phyloP scores from a whole-genome alignment of 2,329 filamentous ascomycete species.

The Pseudogymnoascus destructans region DNA sequence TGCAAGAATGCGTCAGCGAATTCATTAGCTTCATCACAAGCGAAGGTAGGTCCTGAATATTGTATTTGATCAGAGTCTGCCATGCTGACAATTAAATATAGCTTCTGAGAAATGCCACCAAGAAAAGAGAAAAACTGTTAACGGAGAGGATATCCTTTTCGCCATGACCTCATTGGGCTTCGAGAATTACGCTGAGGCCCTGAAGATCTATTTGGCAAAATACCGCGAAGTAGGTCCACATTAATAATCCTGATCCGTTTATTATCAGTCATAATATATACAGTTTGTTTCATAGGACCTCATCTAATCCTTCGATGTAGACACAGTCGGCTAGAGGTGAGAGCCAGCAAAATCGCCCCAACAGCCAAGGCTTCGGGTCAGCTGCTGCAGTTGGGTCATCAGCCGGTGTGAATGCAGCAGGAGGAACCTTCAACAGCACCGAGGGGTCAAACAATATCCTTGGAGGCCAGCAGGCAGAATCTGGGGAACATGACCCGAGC shows the following conservation, averaged over 20 bases:
- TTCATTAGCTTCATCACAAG: conserved; percentile 99
- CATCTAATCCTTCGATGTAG: conserved; percentile 33
- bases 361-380: conserved; percentile 39
- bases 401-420: conserved; percentile 24
- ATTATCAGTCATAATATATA: not conserved
- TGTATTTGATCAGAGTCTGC: conserved; percentile 13
- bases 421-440: conserved; percentile 21
- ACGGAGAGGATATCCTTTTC: conserved; percentile 96
- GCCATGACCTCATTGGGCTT: conserved; percentile 98
- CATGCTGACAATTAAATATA: conserved; percentile 31
- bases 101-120: conserved; percentile 99
- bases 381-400: conserved; percentile 28
- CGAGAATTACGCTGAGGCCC: conserved; percentile 94
- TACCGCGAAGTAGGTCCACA: conserved; percentile 77
- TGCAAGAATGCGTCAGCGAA: conserved; percentile 99
- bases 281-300: conserved; percentile 23
- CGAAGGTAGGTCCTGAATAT: conserved; percentile 55
- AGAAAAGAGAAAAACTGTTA: conserved; percentile 98
- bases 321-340: conserved; percentile 66
- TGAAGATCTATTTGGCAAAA: conserved; percentile 96
- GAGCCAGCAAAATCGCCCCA: conserved; percentile 34
- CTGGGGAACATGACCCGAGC: conserved; percentile 25
- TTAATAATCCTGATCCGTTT: conserved; percentile 10
- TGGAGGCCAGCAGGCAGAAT: conserved; percentile 23
- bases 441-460: conserved; percentile 27